phyloP scores from a whole-genome alignment of 1,139 yeast genomes.

The Komagataea norvegica region DNA sequence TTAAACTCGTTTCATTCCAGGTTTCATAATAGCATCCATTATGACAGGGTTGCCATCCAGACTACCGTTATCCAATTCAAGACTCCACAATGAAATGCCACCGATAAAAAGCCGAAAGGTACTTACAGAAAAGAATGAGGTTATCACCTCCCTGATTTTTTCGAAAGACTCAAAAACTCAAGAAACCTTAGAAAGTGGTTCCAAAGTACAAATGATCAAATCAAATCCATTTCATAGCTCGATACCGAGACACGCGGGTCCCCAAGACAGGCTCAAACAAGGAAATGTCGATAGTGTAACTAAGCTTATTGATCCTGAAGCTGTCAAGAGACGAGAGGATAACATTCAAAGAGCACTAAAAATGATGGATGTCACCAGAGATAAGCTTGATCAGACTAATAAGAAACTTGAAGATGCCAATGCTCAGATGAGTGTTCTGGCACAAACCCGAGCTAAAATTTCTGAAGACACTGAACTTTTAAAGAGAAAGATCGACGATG shows the following conservation, averaged over 20 bases:
- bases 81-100: slow-evolving; percentile 15
- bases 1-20: no score
- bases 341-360: slow-evolving; percentile 10
- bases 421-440: slow-evolving; percentile 8
- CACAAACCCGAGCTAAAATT: slow-evolving; percentile 2
- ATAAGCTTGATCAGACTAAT: slow-evolving; percentile 10
- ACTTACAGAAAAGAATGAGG: slow-evolving; percentile 15
- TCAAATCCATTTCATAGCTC: slow-evolving; percentile 2
- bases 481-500: slow-evolving; percentile 15
- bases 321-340: slow-evolving; percentile 6
- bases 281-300: not conserved
- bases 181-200: not conserved
- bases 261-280: no score
- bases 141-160: slow-evolving; percentile 17
- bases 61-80: slow-evolving; percentile 12
- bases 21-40: slow-evolving; percentile 8
- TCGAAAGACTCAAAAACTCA: slow-evolving; percentile 4
- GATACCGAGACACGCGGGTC: not conserved
- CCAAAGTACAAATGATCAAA: slow-evolving; percentile 1
- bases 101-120: slow-evolving; percentile 22
- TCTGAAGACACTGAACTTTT: slow-evolving; percentile 3
- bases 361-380: slow-evolving; percentile 9
- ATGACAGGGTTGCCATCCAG: slow-evolving; percentile 10
- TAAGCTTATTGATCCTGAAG: slow-evolving; percentile 13
- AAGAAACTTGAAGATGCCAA: slow-evolving; percentile 11